Conservation (phyloP, 352 stramenopile species). For the Phytopythium mirpurense region DNA sequence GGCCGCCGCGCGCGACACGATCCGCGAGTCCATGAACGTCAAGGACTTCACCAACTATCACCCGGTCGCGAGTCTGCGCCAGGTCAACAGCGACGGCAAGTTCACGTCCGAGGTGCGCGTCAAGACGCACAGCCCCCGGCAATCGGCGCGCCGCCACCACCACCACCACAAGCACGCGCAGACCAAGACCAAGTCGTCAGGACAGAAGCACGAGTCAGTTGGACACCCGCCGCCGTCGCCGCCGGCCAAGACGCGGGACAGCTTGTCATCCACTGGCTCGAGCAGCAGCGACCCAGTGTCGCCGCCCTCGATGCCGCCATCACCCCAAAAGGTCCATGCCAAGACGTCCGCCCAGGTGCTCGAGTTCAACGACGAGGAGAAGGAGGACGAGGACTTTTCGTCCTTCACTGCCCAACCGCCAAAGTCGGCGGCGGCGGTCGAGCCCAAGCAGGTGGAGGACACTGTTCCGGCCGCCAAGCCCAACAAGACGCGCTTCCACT, state of each 20-base stretch:
- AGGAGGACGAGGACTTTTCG: constrained; percentile 18
- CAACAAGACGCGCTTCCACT: constrained; percentile 37
- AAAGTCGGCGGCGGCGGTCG: too few species aligned
- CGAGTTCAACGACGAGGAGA: constrained; percentile 16
- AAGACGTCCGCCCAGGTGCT: constrained; percentile 1
- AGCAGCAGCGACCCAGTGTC: constrained; percentile 19
- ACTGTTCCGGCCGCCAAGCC: constrained; percentile 8
- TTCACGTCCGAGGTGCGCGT: constrained; percentile 31
- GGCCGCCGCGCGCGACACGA: constrained; percentile 20
- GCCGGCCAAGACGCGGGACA: constrained; percentile 16
- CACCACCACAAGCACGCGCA: constrained; percentile 4
- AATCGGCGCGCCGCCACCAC: constrained; percentile 7
- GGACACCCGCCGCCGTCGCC: constrained; percentile 10
- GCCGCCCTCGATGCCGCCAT: constrained; percentile 20
- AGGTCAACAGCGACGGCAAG: constrained; percentile 62
- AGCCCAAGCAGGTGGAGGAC: constrained; percentile 8
- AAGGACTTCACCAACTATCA: constrained; percentile 73
- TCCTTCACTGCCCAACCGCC: constrained; percentile 18
- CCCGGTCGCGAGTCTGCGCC: constrained; percentile 31
- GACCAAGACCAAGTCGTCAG: too few species aligned
- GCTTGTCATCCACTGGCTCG: constrained; percentile 19
- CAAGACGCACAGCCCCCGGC: constrained; percentile 12
- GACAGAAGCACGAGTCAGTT: background rate
- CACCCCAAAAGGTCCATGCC: constrained; percentile 5
- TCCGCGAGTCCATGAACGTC: constrained; percentile 68